A percentile compares a stretch with the other conserved stretches of the same genome.
Conservation (phyloP, 805 yeast genomes). For the Hagleromyces aurorensis region DNA sequence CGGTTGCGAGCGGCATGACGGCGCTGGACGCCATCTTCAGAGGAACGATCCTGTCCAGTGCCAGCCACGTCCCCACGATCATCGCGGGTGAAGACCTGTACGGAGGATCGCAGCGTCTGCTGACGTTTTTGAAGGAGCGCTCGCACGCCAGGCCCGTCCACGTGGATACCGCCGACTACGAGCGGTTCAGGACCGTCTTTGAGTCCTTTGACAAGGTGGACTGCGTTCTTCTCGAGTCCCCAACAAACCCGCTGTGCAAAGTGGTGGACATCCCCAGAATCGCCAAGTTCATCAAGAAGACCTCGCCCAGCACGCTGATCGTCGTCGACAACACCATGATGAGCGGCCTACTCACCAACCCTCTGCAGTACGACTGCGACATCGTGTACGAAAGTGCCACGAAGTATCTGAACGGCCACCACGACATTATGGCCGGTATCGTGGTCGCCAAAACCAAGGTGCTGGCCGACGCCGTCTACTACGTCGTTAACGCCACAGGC, state of each 20-base stretch:
- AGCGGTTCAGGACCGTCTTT: constrained; percentile 49
- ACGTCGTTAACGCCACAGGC: constrained; percentile 82
- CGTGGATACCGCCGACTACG: constrained; percentile 72
- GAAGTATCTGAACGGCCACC: constrained; percentile 88
- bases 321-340: constrained; percentile 96
- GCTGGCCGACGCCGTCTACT: constrained; percentile 62
- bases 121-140: constrained; percentile 59
- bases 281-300: constrained; percentile 54
- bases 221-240: constrained; percentile 56
- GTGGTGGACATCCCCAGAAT: constrained; percentile 72
- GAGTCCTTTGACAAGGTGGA: constrained; percentile 58
- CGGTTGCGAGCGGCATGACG: constrained; percentile 90
- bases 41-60: constrained; percentile 34
- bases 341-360: constrained; percentile 82
- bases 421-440: constrained; percentile 94
- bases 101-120: constrained; percentile 86
- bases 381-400: constrained; percentile 93
- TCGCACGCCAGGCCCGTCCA: constrained; percentile 63
- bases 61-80: constrained; percentile 53
- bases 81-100: constrained; percentile 92
- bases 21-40: constrained; percentile 81
- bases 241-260: constrained; percentile 89
- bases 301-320: constrained; percentile 59
- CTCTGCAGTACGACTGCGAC: constrained; percentile 80
- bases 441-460: constrained; percentile 59